Percentiles rank a stretch among this genome's conserved stretches.
These are phyloP conservation scores for Suillus decipiens DNA, from an alignment of 768 basidiomycete genomes.

Conservation along the genomic window DNA sequence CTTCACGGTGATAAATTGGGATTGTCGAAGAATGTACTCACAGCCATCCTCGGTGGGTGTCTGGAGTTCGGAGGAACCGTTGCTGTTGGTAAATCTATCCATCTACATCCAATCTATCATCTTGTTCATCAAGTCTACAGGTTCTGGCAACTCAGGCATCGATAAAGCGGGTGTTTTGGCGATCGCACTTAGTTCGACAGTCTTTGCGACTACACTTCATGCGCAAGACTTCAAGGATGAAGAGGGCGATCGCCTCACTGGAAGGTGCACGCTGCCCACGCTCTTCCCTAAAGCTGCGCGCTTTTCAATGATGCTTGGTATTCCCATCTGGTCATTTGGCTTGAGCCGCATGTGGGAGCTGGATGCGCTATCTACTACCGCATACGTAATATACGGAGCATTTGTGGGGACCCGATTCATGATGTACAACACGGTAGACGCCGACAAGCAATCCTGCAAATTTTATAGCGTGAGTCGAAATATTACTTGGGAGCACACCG, in stretches of 20 bases:
- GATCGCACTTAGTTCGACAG: conserved; percentile 36
- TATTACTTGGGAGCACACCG: neutral
- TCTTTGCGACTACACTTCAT: conserved; percentile 48
- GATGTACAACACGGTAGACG: conserved; percentile 26
- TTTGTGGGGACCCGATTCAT: conserved; percentile 38
- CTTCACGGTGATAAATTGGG: conserved; percentile 38
- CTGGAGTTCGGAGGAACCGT: conserved; percentile 40
- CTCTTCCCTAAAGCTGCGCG: conserved; percentile 41
- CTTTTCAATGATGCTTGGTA: conserved; percentile 32
- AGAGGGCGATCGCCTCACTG: conserved; percentile 39
- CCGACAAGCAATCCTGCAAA: conserved; percentile 38
- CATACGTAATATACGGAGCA: conserved; percentile 34
- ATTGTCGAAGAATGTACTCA: conserved; percentile 40
- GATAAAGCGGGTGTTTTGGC: conserved; percentile 30
- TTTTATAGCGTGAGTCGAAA: conserved; percentile 36
- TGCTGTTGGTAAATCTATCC: conserved; percentile 33
- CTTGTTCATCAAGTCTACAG: conserved; percentile 23
- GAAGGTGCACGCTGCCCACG: conserved; percentile 47
- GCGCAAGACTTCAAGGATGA: conserved; percentile 51
- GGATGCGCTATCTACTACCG: conserved; percentile 23
- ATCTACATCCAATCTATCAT: neutral
- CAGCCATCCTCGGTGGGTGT: conserved; percentile 39
- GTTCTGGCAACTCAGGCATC: conserved; percentile 19
- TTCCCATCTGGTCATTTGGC: conserved; percentile 40
- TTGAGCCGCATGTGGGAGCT: conserved; percentile 40